Base-by-base conservation (phyloP, 306 rosid species). In the Aeschynomene evenia region DNA sequence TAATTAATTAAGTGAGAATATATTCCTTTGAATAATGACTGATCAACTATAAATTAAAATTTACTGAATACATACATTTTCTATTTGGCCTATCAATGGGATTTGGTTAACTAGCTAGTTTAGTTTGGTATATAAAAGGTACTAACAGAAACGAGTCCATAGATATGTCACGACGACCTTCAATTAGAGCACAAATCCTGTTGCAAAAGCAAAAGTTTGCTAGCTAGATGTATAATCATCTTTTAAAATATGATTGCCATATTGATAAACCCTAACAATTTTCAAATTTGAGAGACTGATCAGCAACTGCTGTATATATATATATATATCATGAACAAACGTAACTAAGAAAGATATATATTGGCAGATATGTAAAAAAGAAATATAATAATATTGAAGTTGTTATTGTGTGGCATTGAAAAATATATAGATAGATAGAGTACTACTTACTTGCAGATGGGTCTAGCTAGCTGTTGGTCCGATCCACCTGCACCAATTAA, bases 311-410 rank as follows among this genome's bases (percentile, higher is more conserved):
- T n/a, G n/a, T n/a, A n/a, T n/a, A n/a, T n/a, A n/a, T n/a, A n/a
- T n/a, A n/a, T n/a, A n/a, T n/a, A n/a, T 67, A 36, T 74, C 85
- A 79, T 65, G 54, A 67, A 78, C 67, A 16, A n/a, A n/a, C n/a
- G n/a, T n/a, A n/a, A 46, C 77, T 43, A 59, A 56, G 24, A 43
- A 74, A 16, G n/a, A n/a, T n/a, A n/a, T n/a, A 67, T 29, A 46
- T 69, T 64, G 11, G 26, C 3, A 29, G 23, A 62, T 63, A 13
- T 51, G 1, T 33, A 42, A 46, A 65, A 34, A 11, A 22, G 24
- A 53, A 36, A 57, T 21, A n/a, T n/a, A n/a, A n/a, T n/a, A n/a
- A n/a, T n/a, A n/a, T n/a, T n/a, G n/a, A n/a, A n/a, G n/a, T n/a
- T n/a, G n/a, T n/a, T n/a, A n/a, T n/a, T n/a, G n/a, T n/a, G n/a